These are phyloP conservation scores for Aureobasidium melanogenum DNA, from an alignment of 2,329 filamentous ascomycete species.

Conservation along the genomic window DNA sequence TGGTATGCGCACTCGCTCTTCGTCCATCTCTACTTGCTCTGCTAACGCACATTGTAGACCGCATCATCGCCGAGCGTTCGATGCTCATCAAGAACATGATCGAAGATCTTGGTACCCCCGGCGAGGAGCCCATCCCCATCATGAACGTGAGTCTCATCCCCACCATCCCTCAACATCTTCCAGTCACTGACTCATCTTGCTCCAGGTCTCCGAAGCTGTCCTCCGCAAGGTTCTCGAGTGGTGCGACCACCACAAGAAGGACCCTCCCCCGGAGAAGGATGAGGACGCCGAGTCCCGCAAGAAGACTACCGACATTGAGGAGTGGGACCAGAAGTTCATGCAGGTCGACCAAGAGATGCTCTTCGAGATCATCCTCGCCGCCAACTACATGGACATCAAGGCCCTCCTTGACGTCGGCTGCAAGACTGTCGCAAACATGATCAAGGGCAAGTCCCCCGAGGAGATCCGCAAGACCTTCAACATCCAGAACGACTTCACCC, in stretches of 20 bases:
- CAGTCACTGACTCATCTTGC: neutral
- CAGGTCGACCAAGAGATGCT: constrained; percentile 99
- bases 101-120: constrained; percentile 69
- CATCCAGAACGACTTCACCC: constrained; percentile 98
- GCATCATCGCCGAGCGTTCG: constrained; percentile 78
- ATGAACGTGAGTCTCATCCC: constrained; percentile 51
- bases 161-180: neutral
- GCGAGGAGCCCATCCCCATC: constrained; percentile 69
- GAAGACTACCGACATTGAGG: constrained; percentile 97
- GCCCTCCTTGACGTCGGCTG: constrained; percentile 93
- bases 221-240: constrained; percentile 95
- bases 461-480: constrained; percentile 99
- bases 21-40: constrained; percentile 14
- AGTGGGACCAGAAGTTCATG: constrained; percentile 99
- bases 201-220: constrained; percentile 76
- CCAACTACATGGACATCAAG: constrained; percentile 99
- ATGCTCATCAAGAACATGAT: constrained; percentile 98
- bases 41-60: constrained; percentile 43
- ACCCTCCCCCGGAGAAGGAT: constrained; percentile 71
- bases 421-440: constrained; percentile 99
- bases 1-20: constrained; percentile 21
- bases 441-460: constrained; percentile 99
- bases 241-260: constrained; percentile 90
- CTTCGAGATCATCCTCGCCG: constrained; percentile 95
- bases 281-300: constrained; percentile 91